Conservation (phyloP, 768 basidiomycete genomes). For the Podaxis carcinomalis region DNA sequence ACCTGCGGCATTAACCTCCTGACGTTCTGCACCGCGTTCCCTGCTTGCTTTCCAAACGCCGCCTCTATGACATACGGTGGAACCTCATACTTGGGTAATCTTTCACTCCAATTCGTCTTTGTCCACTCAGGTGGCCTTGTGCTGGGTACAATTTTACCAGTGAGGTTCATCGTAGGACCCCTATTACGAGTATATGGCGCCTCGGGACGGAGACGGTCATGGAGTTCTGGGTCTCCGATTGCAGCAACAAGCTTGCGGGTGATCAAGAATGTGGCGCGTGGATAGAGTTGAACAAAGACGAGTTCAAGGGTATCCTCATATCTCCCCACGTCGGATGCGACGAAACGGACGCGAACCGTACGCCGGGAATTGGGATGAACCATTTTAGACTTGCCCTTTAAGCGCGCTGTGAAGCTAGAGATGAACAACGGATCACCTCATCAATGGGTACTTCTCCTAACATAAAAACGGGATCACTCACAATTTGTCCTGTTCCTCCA, state of each 20-base stretch:
- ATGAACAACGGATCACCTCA: background rate
- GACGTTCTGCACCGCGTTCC: constrained; percentile 16
- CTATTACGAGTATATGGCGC: constrained; percentile 35
- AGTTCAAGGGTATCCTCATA: constrained; percentile 48
- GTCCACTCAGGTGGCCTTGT: constrained; percentile 38
- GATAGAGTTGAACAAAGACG: constrained; percentile 33
- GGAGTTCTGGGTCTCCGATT: constrained; percentile 45
- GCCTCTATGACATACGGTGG: constrained; percentile 26
- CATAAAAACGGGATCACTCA: constrained; percentile 12
- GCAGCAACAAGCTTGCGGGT: constrained; percentile 39
- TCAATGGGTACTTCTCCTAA: background rate
- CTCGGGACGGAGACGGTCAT: constrained; percentile 41
- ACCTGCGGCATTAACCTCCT: constrained; percentile 31
- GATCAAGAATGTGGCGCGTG: constrained; percentile 39
- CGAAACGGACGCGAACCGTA: constrained; percentile 26
- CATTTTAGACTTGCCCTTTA: constrained; percentile 28
- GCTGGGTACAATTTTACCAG: constrained; percentile 28
- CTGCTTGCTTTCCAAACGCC: constrained; percentile 21
- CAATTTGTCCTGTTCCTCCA: constrained; percentile 20
- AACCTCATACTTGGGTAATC: constrained; percentile 26
- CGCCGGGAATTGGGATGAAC: constrained; percentile 21
- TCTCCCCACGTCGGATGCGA: constrained; percentile 35
- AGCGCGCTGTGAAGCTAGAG: constrained; percentile 27
- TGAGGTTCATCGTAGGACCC: constrained; percentile 21
- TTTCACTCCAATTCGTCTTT: constrained; percentile 29